phyloP scores from a whole-genome alignment of 1,139 yeast species.

The Geotrichum carabidarum region DNA sequence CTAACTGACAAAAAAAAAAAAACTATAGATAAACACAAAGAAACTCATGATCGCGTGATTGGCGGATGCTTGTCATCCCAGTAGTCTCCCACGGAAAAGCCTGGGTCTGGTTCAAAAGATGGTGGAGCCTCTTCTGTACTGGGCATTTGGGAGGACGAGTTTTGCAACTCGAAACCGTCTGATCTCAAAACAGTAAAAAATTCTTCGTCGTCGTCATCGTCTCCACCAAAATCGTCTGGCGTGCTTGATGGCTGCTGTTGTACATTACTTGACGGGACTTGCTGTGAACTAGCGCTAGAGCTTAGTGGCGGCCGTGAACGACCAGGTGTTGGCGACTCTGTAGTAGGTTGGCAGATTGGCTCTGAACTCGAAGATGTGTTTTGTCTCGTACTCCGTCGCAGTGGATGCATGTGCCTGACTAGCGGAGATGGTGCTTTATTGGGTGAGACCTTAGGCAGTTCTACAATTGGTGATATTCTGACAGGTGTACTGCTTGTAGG shows the following conservation, averaged over 20 bases:
- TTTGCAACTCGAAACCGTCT: constrained; percentile 5
- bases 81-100: constrained; percentile 34
- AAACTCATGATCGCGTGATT: neutral
- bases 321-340: neutral
- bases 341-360: neutral
- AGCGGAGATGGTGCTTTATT: constrained; percentile 7
- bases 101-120: constrained; percentile 27
- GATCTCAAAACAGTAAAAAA: constrained; percentile 8
- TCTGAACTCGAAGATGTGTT: neutral
- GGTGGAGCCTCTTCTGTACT: constrained; percentile 17
- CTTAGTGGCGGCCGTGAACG: neutral
- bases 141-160: neutral
- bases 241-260: too few relatives aligned
- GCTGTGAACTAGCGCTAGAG: too few relatives aligned
- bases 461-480: neutral
- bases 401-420: constrained; percentile 14
- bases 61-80: constrained; percentile 31
- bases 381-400: constrained; percentile 14
- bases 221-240: neutral
- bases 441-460: neutral
- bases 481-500: constrained; percentile 3
- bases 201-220: constrained; percentile 20
- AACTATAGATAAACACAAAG: neutral
- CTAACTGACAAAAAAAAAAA: neutral
- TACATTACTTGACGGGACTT: too few relatives aligned